phyloP scores from a whole-genome alignment of 1,284 basidiomycete genomes.

The Violaceomyces palustris region DNA sequence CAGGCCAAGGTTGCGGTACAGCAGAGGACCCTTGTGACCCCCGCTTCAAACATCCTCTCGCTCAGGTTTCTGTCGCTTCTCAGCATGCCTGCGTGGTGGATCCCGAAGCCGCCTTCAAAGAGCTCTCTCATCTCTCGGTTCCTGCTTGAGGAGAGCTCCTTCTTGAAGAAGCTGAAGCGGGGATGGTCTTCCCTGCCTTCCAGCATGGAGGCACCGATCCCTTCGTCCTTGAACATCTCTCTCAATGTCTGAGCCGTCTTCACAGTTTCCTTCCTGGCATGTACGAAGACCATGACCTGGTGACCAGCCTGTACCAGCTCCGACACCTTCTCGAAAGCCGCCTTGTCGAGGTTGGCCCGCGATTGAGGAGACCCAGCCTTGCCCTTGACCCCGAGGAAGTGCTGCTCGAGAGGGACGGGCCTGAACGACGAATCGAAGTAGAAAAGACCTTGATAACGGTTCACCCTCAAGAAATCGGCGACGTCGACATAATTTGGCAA shows the following conservation, averaged over 20 bases:
- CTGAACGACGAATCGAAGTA: constrained; percentile 98
- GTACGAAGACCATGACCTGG: constrained; percentile 99
- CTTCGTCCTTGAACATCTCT: constrained; percentile 74
- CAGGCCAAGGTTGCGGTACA: constrained; percentile 98
- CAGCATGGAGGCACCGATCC: constrained; percentile 66
- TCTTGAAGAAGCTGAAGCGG: constrained; percentile 60
- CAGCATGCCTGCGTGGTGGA: constrained; percentile 98
- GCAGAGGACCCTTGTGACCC: constrained; percentile 86
- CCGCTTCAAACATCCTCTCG: constrained; percentile 88
- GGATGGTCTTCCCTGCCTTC: constrained; percentile 31
- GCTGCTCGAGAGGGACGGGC: constrained; percentile 93
- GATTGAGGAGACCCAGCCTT: constrained; percentile 71
- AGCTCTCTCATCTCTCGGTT: constrained; percentile 97
- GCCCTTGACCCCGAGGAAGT: constrained; percentile 93
- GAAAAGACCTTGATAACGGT: constrained; percentile 84
- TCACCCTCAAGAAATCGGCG: constrained; percentile 88
- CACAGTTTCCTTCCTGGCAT: constrained; percentile 96
- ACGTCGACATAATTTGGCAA: constrained; percentile 97
- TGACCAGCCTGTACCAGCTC: constrained; percentile 58
- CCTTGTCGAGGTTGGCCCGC: constrained; percentile 82
- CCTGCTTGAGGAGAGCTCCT: constrained; percentile 70
- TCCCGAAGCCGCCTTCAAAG: constrained; percentile 85
- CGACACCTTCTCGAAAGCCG: constrained; percentile 74
- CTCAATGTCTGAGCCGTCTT: constrained; percentile 81
- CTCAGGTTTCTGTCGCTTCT: constrained; percentile 89